These are phyloP conservation scores for Boechera divaricarpa DNA, from an alignment of 345 rosid species.

Conservation along the genomic window DNA sequence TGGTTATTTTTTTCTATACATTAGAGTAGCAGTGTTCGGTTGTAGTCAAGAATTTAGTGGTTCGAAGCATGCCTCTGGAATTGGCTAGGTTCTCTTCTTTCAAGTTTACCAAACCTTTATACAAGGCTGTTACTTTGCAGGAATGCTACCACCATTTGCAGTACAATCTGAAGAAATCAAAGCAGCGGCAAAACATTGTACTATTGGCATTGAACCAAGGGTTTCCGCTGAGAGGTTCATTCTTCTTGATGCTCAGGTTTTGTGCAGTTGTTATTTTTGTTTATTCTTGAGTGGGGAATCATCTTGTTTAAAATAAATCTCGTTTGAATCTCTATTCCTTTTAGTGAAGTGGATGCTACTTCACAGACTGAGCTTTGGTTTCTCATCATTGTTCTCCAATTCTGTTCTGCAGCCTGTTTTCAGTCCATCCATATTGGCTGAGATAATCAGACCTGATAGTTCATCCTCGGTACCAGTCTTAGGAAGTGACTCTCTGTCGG, in stretches of 20 bases:
- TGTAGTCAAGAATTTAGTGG: not conserved
- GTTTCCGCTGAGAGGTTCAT: constrained; percentile 76
- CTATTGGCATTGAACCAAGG: constrained; percentile 78
- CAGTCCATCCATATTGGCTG: constrained; percentile 79
- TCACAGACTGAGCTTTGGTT: constrained; percentile 9
- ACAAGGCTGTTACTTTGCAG: constrained; percentile 43
- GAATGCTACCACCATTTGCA: constrained; percentile 78
- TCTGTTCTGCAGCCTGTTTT: constrained; percentile 68
- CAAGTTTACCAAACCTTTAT: not conserved
- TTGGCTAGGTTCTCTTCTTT: not conserved
- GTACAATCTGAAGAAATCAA: constrained; percentile 68
- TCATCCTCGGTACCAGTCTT: constrained; percentile 69
- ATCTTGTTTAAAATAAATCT: not conserved
- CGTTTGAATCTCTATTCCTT: not conserved
- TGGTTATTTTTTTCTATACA: not conserved
- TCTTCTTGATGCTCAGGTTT: constrained; percentile 85
- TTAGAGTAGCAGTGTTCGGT: not conserved
- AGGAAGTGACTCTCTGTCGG: constrained; percentile 68
- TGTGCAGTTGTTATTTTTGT: not conserved
- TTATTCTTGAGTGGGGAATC: not conserved
- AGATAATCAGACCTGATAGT: constrained; percentile 79
- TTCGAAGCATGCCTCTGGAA: not conserved
- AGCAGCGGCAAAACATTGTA: constrained; percentile 74
- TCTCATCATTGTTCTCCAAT: constrained; percentile 16
- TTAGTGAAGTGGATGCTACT: not conserved